Percentiles rank a stretch among this genome's conserved stretches.
These are phyloP conservation scores for Eucalyptus viminalis DNA, from an alignment of 345 rosid species.

Conservation along the genomic window DNA sequence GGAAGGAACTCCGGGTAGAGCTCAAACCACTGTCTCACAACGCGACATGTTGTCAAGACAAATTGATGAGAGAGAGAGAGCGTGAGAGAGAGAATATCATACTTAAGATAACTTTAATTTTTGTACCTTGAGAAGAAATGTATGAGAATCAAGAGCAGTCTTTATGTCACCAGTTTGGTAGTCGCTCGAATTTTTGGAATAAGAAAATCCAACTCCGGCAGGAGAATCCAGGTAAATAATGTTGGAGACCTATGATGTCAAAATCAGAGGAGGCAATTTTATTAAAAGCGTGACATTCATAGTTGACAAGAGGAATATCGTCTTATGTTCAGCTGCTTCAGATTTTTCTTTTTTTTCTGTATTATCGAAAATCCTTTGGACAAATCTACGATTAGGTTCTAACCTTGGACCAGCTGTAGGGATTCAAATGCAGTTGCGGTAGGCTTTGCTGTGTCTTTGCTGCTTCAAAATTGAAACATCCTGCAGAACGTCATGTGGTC, in stretches of 20 bases:
- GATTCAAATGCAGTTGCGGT: conserved; percentile 62
- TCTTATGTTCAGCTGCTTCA: not conserved
- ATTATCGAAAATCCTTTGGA: not conserved
- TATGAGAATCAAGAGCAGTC: conserved; percentile 63
- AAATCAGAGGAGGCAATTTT: not conserved
- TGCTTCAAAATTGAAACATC: conserved; percentile 76
- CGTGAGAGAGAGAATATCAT: not conserved
- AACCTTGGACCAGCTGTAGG: conserved; percentile 94
- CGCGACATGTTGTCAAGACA: not conserved
- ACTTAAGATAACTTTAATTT: not conserved
- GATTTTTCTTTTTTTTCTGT: not conserved
- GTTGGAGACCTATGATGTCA: conserved; percentile 55
- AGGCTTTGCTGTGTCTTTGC: conserved; percentile 6
- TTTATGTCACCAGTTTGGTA: conserved; percentile 46
- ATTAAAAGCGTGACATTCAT: not conserved
- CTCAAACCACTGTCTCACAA: conserved; percentile 62
- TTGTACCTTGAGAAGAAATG: conserved; percentile 61
- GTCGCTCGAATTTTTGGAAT: conserved; percentile 46
- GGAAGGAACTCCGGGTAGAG: conserved; percentile 67
- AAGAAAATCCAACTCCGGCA: conserved; percentile 81
- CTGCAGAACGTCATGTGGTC: conserved; percentile 14
- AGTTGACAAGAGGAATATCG: not conserved
- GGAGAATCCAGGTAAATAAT: conserved; percentile 82
- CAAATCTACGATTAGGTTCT: not conserved
- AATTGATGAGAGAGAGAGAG: not conserved